A percentile compares a stretch with the other conserved stretches of the same genome.
Conservation (phyloP, 202 grass and related monocot genomes). For the Dendrocalamus latiflorus region DNA sequence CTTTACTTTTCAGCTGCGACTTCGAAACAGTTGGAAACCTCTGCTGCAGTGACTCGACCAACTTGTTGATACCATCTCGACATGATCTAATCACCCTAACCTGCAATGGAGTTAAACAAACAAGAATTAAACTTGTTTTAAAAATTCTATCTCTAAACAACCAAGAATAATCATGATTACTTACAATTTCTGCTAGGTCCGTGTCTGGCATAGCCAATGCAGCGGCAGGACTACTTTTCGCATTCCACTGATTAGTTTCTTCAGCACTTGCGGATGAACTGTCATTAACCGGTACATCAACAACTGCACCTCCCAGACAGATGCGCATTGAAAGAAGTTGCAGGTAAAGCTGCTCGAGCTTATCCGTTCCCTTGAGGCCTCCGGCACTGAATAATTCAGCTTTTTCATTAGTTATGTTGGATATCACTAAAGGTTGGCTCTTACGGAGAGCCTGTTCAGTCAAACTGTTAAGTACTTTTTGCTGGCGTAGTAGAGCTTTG, state of each 20-base stretch:
- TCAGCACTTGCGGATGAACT: slow-evolving; percentile 31
- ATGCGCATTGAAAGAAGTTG: slow-evolving; percentile 78
- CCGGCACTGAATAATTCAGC: slow-evolving; percentile 37
- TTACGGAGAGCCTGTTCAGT: slow-evolving; percentile 87
- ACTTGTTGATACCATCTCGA: slow-evolving; percentile 64
- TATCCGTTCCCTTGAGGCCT: slow-evolving; percentile 46
- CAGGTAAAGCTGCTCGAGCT: slow-evolving; percentile 76
- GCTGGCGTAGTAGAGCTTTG: slow-evolving; percentile 49
- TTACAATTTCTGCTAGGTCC: slow-evolving; percentile 91
- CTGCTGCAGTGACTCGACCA: slow-evolving; percentile 74
- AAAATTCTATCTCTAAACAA: neutral
- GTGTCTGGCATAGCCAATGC: slow-evolving; percentile 41
- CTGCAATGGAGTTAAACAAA: slow-evolving; percentile 38
- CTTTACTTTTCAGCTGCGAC: slow-evolving; percentile 64
- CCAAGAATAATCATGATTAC: slow-evolving; percentile 2
- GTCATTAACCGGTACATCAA: slow-evolving; percentile 38
- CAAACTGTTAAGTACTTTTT: slow-evolving; percentile 65
- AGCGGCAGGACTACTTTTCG: slow-evolving; percentile 32
- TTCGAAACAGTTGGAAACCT: slow-evolving; percentile 59
- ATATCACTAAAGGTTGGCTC: slow-evolving; percentile 81
- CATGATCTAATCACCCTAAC: slow-evolving; percentile 70
- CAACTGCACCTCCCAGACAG: slow-evolving; percentile 34
- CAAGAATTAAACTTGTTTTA: neutral
- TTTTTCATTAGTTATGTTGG: slow-evolving; percentile 73
- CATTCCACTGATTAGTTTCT: slow-evolving; percentile 34